Conservation (phyloP, 2,329 filamentous ascomycete species). For the Talaromyces piceae region DNA sequence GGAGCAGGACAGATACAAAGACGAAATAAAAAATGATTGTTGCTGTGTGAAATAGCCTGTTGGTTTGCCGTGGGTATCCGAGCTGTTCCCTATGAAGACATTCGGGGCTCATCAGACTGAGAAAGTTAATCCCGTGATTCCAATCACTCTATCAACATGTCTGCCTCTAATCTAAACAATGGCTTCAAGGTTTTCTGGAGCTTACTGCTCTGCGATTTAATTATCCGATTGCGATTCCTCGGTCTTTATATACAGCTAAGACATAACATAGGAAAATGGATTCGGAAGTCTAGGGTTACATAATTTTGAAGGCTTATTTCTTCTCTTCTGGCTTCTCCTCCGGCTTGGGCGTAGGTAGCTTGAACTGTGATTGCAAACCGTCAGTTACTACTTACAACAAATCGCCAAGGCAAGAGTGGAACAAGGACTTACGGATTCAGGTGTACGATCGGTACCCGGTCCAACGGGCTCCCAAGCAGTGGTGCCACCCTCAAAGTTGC, state of each 20-base stretch:
- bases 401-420: background rate
- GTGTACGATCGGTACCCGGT: conserved; percentile 67
- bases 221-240: conserved; percentile 4
- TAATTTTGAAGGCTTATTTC: conserved; percentile 57
- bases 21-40: too few relatives aligned
- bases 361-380: conserved; percentile 53
- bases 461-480: conserved; percentile 65
- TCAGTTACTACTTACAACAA: conserved; percentile 10
- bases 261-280: conserved; percentile 18
- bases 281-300: conserved; percentile 28
- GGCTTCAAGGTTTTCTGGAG: too few relatives aligned
- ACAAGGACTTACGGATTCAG: conserved; percentile 52
- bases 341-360: conserved; percentile 89
- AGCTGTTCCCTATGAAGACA: too few relatives aligned
- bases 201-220: background rate
- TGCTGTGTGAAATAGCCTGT: too few relatives aligned
- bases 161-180: background rate
- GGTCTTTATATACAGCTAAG: conserved; percentile 33
- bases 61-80: too few relatives aligned
- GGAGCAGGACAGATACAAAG: too few relatives aligned
- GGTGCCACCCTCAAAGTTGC: conserved; percentile 90
- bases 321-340: conserved; percentile 86
- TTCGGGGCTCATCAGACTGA: background rate
- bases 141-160: background rate
- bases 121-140: background rate